Evolutionary conservation across 805 yeast genomes (phyloP), one percentile per base, ranked within the genome.

Genomic region (Yamadazyma ubonensis): DNA sequence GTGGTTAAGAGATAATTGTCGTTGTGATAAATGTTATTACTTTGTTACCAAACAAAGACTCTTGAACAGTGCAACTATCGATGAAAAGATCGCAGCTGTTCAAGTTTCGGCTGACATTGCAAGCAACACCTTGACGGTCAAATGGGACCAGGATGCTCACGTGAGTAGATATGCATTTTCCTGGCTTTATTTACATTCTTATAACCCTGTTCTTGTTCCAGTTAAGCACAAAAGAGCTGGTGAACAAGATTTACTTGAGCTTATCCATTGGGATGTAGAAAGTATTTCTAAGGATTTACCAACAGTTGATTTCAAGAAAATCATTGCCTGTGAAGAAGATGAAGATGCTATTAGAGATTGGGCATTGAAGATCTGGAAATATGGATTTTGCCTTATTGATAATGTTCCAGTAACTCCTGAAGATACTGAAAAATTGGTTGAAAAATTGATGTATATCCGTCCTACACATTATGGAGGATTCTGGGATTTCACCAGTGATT

Each of bases 401-500:
- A 70, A 75, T 45, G 83, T 78, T 15, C 88, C 87, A 1, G 77
- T 69, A 4, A 65, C 68, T 11, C 77, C 85, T 1, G 77, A 75
- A 46, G 81, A 67, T 15, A 82, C 89, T 2, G 73, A 81, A 50
- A 59, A 61, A 45, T 65, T 82, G 43, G 73, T 79, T 40, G 78
- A 79, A 46, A 61, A 75, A 48, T 71, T 82, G 45, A 70, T 79
- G 40, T 79, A 76, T 54, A 74, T 81, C 35, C 65, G 84, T 29
- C 80, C 80, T 18, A 82, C 89, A 2, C 89, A 82, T 54, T 82
- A 83, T 49, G 88, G 87, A n/a, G 87, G 85, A 1, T 81, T 83
- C 60, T 83, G 88, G 87, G 86, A 81, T 54, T 82, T 83, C 58
- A 82, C 88, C 8, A 71, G 85, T 4, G 85, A 82, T 51, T 63